These are phyloP conservation scores for Backusella tarrabulga DNA, from an alignment of 192 early-diverging fungal species.

Conservation along the genomic window DNA sequence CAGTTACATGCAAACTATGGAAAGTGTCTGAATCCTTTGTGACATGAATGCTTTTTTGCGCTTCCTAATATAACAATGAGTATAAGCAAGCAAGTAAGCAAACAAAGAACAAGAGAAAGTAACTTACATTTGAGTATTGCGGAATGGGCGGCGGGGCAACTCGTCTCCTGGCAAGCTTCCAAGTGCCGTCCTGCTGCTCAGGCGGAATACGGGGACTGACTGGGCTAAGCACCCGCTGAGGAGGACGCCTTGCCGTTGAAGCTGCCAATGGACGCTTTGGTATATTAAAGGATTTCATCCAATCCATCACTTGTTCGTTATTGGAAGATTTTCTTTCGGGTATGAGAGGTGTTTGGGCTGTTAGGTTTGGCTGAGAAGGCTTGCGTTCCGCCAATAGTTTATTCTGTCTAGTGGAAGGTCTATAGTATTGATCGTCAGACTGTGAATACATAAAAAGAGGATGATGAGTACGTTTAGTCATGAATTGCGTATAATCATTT, in stretches of 20 bases:
- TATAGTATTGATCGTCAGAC: slow-evolving; percentile 2
- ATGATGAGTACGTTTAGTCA: neutral
- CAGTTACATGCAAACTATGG: slow-evolving; percentile 27
- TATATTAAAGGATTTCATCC: slow-evolving; percentile 12
- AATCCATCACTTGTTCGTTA: slow-evolving; percentile 8
- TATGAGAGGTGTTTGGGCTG: neutral
- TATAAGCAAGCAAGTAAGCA: neutral
- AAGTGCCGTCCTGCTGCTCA: neutral
- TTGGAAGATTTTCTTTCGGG: slow-evolving; percentile 17
- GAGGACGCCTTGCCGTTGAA: neutral
- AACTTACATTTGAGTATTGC: slow-evolving; percentile 8
- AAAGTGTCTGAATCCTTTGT: slow-evolving; percentile 28
- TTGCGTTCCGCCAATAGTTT: neutral
- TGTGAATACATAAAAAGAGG: neutral
- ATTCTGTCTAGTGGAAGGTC: neutral
- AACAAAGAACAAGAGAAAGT: neutral
- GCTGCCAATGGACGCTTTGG: neutral
- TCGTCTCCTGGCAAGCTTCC: neutral
- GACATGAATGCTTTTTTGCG: slow-evolving; percentile 30
- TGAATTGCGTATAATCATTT: neutral
- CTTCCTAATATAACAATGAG: neutral
- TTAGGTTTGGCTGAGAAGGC: neutral
- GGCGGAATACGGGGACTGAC: neutral
- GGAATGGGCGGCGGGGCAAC: neutral
- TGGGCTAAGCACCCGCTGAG: neutral